phyloP scores from a whole-genome alignment of 768 basidiomycete genomes.

The Amanita pseudoporphyria region DNA sequence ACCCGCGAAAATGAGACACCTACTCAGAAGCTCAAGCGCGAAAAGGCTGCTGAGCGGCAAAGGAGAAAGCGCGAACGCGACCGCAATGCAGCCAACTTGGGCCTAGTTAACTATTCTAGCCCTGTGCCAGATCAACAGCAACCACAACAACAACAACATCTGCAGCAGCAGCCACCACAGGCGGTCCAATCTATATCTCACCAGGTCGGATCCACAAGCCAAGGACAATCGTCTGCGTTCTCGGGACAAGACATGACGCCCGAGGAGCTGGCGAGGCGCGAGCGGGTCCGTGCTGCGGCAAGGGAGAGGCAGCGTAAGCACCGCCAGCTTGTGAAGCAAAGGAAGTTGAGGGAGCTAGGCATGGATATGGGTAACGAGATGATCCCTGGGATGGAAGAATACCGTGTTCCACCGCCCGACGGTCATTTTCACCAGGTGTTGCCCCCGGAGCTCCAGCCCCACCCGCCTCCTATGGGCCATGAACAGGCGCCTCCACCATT shows the following conservation, averaged over 20 bases:
- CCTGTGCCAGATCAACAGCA: slow-evolving; percentile 11
- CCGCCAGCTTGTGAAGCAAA: slow-evolving; percentile 65
- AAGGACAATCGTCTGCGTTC: slow-evolving; percentile 9
- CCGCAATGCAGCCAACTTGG: slow-evolving; percentile 30
- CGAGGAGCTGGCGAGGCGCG: slow-evolving; percentile 59
- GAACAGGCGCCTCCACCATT: slow-evolving; percentile 43
- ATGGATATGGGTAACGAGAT: slow-evolving; percentile 75
- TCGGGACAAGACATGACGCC: slow-evolving; percentile 32
- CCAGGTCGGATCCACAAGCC: slow-evolving; percentile 7
- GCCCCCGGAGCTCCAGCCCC: slow-evolving; percentile 30
- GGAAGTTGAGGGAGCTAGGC: slow-evolving; percentile 76
- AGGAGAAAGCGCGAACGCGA: slow-evolving; percentile 74
- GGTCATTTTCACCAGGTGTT: slow-evolving; percentile 35
- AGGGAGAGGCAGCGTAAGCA: slow-evolving; percentile 80
- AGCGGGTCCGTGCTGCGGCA: slow-evolving; percentile 67
- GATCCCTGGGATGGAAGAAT: slow-evolving; percentile 56
- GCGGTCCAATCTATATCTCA: slow-evolving; percentile 11
- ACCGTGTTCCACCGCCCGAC: slow-evolving; percentile 38
- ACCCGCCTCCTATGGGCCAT: slow-evolving; percentile 21
- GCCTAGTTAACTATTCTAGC: slow-evolving; percentile 26
- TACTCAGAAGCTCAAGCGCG: slow-evolving; percentile 64
- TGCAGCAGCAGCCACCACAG: slow-evolving; percentile 9
- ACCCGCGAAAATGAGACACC: slow-evolving; percentile 66
- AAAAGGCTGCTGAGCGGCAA: slow-evolving; percentile 83
- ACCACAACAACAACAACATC: slow-evolving; percentile 13